Conservation (phyloP, 148 eudicot species). For the Camellia sinensis region DNA sequence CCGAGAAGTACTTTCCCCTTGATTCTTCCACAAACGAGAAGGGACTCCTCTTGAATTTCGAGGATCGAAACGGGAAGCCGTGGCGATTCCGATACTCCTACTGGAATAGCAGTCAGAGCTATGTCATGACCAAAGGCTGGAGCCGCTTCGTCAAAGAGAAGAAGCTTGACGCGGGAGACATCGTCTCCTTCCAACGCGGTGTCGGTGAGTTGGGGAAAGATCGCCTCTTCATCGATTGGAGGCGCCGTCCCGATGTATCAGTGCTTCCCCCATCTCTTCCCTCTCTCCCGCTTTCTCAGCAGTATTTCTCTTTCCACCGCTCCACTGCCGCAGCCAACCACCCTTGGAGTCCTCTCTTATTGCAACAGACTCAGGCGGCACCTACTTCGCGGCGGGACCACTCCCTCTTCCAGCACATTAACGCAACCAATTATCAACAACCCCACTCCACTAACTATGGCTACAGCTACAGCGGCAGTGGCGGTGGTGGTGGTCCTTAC, state of each 20-base stretch:
- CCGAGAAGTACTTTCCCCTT: constrained; percentile 77
- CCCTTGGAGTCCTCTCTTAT: constrained; percentile 28
- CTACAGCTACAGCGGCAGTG: not conserved
- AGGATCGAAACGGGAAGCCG: constrained; percentile 66
- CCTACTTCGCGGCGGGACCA: not conserved
- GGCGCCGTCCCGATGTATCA: constrained; percentile 49
- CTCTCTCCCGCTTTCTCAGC: constrained; percentile 21
- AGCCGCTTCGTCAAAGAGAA: constrained; percentile 84
- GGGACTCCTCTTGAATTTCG: constrained; percentile 64
- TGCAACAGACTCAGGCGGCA: constrained; percentile 22
- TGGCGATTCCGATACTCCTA: constrained; percentile 83
- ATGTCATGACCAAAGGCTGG: constrained; percentile 92
- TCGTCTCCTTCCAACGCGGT: constrained; percentile 65
- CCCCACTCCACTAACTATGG: not conserved
- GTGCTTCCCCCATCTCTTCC: constrained; percentile 6
- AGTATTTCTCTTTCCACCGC: constrained; percentile 14
- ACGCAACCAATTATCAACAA: constrained; percentile 2
- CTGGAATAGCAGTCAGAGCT: constrained; percentile 94
- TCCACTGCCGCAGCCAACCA: constrained; percentile 11
- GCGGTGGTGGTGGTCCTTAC: not conserved
- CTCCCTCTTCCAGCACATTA: not conserved
- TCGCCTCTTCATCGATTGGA: constrained; percentile 73
- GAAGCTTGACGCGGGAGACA: constrained; percentile 74
- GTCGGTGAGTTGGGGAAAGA: constrained; percentile 43
- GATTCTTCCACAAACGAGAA: constrained; percentile 51